Base-by-base conservation (phyloP, 75 land plant genomes). In the Picea glauca region DNA sequence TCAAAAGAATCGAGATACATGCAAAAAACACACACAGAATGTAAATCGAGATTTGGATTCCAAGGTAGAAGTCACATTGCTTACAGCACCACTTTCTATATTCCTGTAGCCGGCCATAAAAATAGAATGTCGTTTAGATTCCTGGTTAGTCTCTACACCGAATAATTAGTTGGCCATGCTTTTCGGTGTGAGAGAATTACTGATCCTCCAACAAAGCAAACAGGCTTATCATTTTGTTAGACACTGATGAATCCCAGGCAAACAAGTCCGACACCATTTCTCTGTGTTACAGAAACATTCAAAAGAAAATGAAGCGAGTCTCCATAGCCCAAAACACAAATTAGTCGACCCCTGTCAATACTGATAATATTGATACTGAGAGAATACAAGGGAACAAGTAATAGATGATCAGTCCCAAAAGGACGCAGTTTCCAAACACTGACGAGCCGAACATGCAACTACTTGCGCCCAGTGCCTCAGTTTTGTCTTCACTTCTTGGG, bases 391-490 rank as follows among this genome's bases (percentile, higher is more conserved):
- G 43, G 40, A 35, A 35, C 73, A 20, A 68, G 38, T 50, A 11
- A 50, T 9, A 50, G 56, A 50, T 50, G 5, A 17, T 35, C 7
- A 31, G 9, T 67, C 13, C 32, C 13, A 30, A 64, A 64, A 64
- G 3, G 15, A 64, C 15, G 67, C 67, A 64, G 43, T 43, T 33
- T 17, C 73, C 73, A 60, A 62, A 2, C 33, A 77, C 40, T 64
- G 50, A 2, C 73, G 72, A 43, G 73, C 38, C 15, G 73, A 60
- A n/a, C 79, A 77, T 30, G 79, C 79, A 33, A 83, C 84, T 21
- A 64, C 83, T 64, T 83, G 84, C 30, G 84, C 84, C 84, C 84
- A 83, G 15, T 83, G 84, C 35, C 83, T 82, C 54, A 83, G 21
- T 43, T 83, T 67, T 26, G 83, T 83, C 58, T 83, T 83, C 77